Evolutionary conservation across 2,329 filamentous ascomycete genomes (phyloP).

Genomic region (Colletotrichum karsti): DNA sequence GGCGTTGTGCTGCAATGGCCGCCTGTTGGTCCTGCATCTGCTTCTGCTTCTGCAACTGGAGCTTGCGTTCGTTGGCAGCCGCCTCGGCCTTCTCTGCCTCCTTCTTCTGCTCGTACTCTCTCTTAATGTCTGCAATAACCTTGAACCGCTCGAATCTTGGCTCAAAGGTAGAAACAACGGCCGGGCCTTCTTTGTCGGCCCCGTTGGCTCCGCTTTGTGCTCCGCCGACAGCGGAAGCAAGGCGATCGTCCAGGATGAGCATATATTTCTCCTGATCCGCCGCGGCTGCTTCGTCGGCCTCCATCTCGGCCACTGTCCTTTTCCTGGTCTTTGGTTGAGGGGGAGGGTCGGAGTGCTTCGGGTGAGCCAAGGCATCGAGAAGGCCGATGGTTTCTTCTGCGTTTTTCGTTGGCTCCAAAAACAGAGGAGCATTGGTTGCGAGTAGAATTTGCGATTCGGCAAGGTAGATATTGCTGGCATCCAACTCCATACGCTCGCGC

Average conservation of each 20-base stretch:
- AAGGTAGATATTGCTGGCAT: conserved; percentile 75
- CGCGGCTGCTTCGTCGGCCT: conserved; percentile 90
- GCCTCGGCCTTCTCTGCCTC: conserved; percentile 79
- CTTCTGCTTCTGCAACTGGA: conserved; percentile 55
- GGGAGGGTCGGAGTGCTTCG: conserved; percentile 78
- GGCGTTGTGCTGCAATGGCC: conserved; percentile 51
- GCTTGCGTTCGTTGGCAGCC: conserved; percentile 64
- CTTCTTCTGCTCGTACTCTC: conserved; percentile 78
- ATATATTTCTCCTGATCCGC: conserved; percentile 92
- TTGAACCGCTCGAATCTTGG: conserved; percentile 92
- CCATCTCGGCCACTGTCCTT: conserved; percentile 92
- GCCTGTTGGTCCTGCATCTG: conserved; percentile 55
- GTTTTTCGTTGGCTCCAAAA: conserved; percentile 78
- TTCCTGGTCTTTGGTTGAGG: conserved; percentile 91
- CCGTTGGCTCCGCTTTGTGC: conserved; percentile 66
- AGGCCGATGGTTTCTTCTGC: conserved; percentile 75
- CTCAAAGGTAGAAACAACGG: conserved; percentile 79
- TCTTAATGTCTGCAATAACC: conserved; percentile 84
- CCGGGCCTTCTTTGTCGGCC: conserved; percentile 77
- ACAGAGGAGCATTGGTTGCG: conserved; percentile 77
- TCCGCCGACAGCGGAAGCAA: conserved; percentile 67
- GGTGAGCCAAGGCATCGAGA: conserved; percentile 77
- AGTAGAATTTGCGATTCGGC: conserved; percentile 82
- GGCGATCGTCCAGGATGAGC: conserved; percentile 88
- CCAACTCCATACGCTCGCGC: conserved; percentile 77